Evolutionary conservation across 441 rosid genomes (phyloP).

Genomic region (Syzygium malaccense): DNA sequence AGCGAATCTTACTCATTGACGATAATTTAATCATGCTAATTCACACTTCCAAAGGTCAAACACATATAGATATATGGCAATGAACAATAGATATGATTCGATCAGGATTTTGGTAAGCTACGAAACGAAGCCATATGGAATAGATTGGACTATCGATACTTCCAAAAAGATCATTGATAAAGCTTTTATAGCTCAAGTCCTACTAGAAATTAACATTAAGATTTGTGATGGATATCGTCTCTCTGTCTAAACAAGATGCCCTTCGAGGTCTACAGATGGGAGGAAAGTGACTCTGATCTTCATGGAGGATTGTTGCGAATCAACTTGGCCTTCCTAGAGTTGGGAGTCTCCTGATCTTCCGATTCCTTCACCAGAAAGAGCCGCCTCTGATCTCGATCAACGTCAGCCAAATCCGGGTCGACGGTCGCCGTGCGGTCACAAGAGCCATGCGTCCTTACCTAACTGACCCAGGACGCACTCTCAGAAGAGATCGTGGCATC

Average conservation of each 20-base stretch:
- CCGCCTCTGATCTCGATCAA: not conserved
- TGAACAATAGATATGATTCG: not conserved
- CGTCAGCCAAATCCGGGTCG: not conserved
- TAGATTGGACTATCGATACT: not conserved
- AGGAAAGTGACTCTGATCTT: not conserved
- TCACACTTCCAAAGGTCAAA: not conserved
- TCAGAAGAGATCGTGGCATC: no score
- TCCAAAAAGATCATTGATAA: not conserved
- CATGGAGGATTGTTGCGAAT: not conserved
- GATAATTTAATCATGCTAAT: not conserved
- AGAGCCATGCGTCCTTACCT: not conserved
- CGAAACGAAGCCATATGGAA: not conserved
- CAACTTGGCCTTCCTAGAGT: not conserved
- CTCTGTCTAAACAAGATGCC: not conserved
- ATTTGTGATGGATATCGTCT: not conserved
- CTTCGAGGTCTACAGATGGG: not conserved
- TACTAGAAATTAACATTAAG: not conserved
- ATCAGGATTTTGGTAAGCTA: not conserved
- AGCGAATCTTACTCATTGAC: not conserved
- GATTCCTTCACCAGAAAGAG: not conserved
- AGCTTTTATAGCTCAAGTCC: not conserved
- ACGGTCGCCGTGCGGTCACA: not conserved
- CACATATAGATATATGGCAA: not conserved
- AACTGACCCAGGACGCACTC: not conserved
- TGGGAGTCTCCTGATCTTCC: not conserved